Percentiles rank a stretch among this genome's conserved stretches.
Evolutionary conservation across 1,284 basidiomycete genomes (phyloP).

Genomic region (Coniophora puteana): DNA sequence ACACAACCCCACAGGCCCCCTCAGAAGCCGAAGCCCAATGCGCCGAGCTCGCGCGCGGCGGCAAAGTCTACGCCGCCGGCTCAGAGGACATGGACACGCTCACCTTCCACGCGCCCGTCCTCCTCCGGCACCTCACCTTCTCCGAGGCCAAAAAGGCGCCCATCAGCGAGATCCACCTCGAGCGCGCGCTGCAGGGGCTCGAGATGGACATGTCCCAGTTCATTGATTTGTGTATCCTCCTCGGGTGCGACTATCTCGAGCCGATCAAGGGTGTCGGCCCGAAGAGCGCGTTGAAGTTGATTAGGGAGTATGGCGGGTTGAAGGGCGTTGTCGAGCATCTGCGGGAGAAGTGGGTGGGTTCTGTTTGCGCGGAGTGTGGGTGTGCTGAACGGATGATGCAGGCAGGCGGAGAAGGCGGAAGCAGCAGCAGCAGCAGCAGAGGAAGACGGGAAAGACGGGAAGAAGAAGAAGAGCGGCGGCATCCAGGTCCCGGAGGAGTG

Average conservation of each 20-base stretch:
- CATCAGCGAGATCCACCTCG: slow-evolving; percentile 90
- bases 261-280: slow-evolving; percentile 95
- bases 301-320: slow-evolving; percentile 85
- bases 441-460: slow-evolving; percentile 31
- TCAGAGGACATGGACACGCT: slow-evolving; percentile 99
- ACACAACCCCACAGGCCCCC: slow-evolving; percentile 81
- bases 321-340: slow-evolving; percentile 80
- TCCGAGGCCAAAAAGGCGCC: slow-evolving; percentile 98
- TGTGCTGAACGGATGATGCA: slow-evolving; percentile 11
- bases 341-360: slow-evolving; percentile 61
- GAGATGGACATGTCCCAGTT: slow-evolving; percentile 95
- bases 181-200: slow-evolving; percentile 83
- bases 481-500: slow-evolving; percentile 87
- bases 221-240: slow-evolving; percentile 93
- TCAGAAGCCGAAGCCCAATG: slow-evolving; percentile 99
- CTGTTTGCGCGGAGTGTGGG: background rate
- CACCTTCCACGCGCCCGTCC: slow-evolving; percentile 89
- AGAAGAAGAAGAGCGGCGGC: slow-evolving; percentile 65
- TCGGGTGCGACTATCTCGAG: slow-evolving; percentile 98
- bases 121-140: slow-evolving; percentile 96
- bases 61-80: slow-evolving; percentile 94
- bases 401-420: slow-evolving; percentile 54
- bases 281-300: slow-evolving; percentile 92
- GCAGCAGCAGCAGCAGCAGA: slow-evolving; percentile 50
- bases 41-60: slow-evolving; percentile 93